Conservation (phyloP, 2,329 filamentous ascomycete genomes). For the Ophiosphaerella narmari region DNA sequence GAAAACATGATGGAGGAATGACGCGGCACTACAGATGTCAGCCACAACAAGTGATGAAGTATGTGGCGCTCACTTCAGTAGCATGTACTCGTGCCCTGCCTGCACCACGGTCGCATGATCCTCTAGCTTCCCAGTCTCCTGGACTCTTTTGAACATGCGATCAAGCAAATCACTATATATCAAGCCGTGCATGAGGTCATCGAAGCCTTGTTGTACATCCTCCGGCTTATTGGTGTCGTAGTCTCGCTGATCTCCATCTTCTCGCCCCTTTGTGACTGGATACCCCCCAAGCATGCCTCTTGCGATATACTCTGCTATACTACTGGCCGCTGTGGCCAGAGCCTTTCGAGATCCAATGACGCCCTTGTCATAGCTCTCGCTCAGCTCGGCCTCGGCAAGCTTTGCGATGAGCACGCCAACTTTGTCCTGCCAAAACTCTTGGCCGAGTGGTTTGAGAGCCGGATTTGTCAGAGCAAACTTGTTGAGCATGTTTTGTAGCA, state of each 20-base stretch:
- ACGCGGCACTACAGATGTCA: slow-evolving; percentile 62
- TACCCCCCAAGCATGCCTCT: slow-evolving; percentile 69
- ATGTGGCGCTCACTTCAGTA: slow-evolving; percentile 66
- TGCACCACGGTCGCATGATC: slow-evolving; percentile 65
- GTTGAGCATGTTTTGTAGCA: slow-evolving; percentile 70
- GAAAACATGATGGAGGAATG: slow-evolving; percentile 74
- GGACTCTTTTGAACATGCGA: slow-evolving; percentile 65
- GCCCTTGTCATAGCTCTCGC: slow-evolving; percentile 82
- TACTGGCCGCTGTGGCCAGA: slow-evolving; percentile 71
- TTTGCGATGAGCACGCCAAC: slow-evolving; percentile 39
- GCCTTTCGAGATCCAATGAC: slow-evolving; percentile 75
- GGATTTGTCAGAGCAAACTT: slow-evolving; percentile 69
- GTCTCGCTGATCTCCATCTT: slow-evolving; percentile 39
- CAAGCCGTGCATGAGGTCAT: slow-evolving; percentile 67
- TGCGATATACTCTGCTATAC: slow-evolving; percentile 70
- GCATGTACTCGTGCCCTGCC: slow-evolving; percentile 68
- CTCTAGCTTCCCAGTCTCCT: slow-evolving; percentile 65
- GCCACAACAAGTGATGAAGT: not conserved
- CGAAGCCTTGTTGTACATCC: slow-evolving; percentile 68
- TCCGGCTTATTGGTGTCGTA: slow-evolving; percentile 65
- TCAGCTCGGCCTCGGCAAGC: slow-evolving; percentile 70
- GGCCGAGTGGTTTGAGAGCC: slow-evolving; percentile 65
- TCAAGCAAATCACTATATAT: slow-evolving; percentile 72
- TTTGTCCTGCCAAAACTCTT: slow-evolving; percentile 51
- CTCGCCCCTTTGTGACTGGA: slow-evolving; percentile 43